Evolutionary conservation across 164 flowering plant species (phyloP), one percentile per base, ranked within the genome.

Genomic region (Dillenia turbinata): DNA sequence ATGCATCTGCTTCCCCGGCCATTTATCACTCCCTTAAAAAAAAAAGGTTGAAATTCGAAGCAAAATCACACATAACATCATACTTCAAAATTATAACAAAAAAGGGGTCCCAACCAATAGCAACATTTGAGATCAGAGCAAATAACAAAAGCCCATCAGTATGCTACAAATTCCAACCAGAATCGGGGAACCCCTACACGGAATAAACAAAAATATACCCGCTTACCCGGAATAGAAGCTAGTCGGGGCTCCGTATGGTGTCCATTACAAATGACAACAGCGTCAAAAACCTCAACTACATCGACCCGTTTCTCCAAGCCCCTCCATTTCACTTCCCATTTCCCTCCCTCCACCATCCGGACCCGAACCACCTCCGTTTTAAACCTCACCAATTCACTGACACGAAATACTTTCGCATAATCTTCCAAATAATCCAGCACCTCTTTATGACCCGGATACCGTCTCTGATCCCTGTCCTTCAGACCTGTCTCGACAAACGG

Each of bases 1-100:
- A 64, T 92, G 98, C 45, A 90, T 75, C 74, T 92, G 92, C 77
- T 79, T 81, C 49, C 98, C 96, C 0, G 96, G 92, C 96, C 98
- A 92, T 10, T 14, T 43, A 62, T 78, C 73, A 58, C 82, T 79
- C 14, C 98, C 96, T 89, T 73, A 8, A 76, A 72, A 33, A 3
- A 60, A 48, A 14, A 51, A 24, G 24, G 22, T 19, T 48, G 53
- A 33, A 62, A 14, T 19, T 22, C 13, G 50, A 14, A 26, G 47
- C n/a, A 14, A 17, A 55, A 54, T 10, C 22, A 51, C 12, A 16
- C 40, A 33, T 33, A 40, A 9, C 33, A 54, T 19, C 50, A 49
- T 13, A n/a, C 40, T 33, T 33, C 7, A 4, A 33, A 2, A 53
- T 50, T 52, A 7, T 57, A 8, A 13, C 17, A 0, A 9, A 9